These are phyloP conservation scores for Pichia thaimueangensis DNA, from an alignment of 805 yeast species.

Conservation along the genomic window DNA sequence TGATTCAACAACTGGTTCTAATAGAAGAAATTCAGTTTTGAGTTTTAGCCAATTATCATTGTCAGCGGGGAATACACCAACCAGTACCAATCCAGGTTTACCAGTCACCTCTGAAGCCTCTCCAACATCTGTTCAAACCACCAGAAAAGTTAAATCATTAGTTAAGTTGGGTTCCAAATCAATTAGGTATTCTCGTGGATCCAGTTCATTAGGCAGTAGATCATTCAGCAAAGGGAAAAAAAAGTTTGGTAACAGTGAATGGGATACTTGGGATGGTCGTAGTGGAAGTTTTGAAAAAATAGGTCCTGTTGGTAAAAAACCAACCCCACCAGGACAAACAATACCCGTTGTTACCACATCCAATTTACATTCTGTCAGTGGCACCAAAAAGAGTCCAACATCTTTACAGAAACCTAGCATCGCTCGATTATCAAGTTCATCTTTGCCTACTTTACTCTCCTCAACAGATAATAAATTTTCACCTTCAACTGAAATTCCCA, in stretches of 20 bases:
- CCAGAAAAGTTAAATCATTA: constrained; percentile 8
- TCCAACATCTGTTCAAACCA: background rate
- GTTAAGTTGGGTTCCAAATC: constrained; percentile 12
- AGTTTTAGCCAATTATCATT: background rate
- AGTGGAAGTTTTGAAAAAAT: constrained; percentile 26
- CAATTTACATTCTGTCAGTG: constrained; percentile 18
- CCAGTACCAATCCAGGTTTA: background rate
- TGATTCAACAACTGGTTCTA: constrained; percentile 1
- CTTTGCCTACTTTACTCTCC: background rate
- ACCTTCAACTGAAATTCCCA: background rate
- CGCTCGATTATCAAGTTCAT: background rate
- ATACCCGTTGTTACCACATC: constrained; percentile 29
- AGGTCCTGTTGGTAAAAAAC: constrained; percentile 31
- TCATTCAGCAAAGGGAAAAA: constrained; percentile 1
- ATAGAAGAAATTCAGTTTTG: constrained; percentile 1
- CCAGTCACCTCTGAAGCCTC: constrained; percentile 1
- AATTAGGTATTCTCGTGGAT: constrained; percentile 5
- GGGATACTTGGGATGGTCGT: constrained; percentile 13
- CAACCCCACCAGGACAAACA: constrained; percentile 30
- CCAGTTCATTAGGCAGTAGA: background rate
- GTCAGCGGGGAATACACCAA: constrained; percentile 5
- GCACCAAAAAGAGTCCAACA: constrained; percentile 3
- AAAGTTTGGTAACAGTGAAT: background rate
- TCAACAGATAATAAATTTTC: background rate
- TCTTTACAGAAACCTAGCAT: background rate